These are phyloP conservation scores for Balakata baccata DNA, from an alignment of 345 rosid genomes.

Conservation along the genomic window DNA sequence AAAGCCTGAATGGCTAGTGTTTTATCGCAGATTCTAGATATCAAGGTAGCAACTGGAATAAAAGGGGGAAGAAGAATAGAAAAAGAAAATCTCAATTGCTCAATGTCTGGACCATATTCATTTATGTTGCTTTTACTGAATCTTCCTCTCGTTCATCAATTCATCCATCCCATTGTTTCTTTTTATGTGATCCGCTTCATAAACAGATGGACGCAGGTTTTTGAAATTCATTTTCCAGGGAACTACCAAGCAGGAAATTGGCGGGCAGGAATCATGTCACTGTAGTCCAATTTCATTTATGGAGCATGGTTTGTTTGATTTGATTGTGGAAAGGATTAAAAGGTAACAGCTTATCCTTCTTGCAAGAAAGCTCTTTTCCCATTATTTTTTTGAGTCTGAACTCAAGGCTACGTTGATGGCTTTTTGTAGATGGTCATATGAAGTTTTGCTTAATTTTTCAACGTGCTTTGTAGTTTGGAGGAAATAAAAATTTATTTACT, in stretches of 20 bases:
- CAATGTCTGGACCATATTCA: neutral
- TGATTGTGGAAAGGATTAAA: too few species aligned
- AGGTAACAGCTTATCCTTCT: too few species aligned
- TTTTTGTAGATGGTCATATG: too few species aligned
- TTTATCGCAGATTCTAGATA: neutral
- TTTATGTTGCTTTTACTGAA: neutral
- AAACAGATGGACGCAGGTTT: neutral
- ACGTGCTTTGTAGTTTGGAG: too few species aligned
- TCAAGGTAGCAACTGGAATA: neutral
- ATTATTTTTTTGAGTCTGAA: neutral
- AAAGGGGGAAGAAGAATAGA: conserved; percentile 8
- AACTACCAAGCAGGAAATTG: neutral
- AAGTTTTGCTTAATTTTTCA: too few species aligned
- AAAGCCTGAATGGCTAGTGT: conserved; percentile 32
- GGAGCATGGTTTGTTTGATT: too few species aligned
- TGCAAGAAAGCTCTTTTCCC: too few species aligned
- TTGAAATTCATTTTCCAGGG: neutral
- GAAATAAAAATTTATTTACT: too few species aligned
- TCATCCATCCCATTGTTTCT: too few species aligned
- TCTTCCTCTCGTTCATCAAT: neutral
- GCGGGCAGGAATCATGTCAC: neutral
- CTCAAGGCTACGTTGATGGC: neutral
- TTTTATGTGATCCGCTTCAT: too few species aligned
- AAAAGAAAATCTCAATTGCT: neutral
- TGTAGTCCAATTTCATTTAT: too few species aligned